Conservation (phyloP, 768 basidiomycete species). For the Boletus sp. region DNA sequence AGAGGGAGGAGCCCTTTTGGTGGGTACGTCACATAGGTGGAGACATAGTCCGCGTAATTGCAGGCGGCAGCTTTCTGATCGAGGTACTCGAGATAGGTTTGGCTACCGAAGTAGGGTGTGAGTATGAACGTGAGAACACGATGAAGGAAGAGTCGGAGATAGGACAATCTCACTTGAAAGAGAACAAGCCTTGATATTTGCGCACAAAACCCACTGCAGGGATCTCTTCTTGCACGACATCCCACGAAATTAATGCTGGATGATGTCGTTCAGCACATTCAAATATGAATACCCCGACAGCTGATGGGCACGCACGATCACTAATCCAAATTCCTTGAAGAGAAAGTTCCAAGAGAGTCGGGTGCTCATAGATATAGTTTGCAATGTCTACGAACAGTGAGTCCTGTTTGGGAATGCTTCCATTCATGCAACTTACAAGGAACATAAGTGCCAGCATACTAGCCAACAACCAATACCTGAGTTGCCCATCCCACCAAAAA, state of each 20-base stretch:
- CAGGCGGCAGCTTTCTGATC: conserved; percentile 52
- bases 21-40: conserved; percentile 63
- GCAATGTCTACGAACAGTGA: conserved; percentile 54
- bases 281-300: not conserved
- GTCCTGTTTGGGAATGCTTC: not conserved
- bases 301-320: conserved; percentile 51
- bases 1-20: conserved; percentile 65
- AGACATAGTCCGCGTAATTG: conserved; percentile 59
- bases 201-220: conserved; percentile 74
- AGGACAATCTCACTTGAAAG: conserved; percentile 54
- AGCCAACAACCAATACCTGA: not conserved
- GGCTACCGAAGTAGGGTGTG: conserved; percentile 33
- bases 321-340: conserved; percentile 71
- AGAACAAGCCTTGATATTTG: conserved; percentile 66
- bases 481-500: not conserved
- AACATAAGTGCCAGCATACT: conserved; percentile 75
- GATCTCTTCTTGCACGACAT: conserved; percentile 64
- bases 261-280: not conserved
- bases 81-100: conserved; percentile 58
- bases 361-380: conserved; percentile 65
- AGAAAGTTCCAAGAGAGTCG: conserved; percentile 47
- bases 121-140: not conserved
- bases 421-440: conserved; percentile 39
- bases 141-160: not conserved
- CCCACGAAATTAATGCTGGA: conserved; percentile 56